Evolutionary conservation across 306 rosid species (phyloP).

Genomic region (Arachis hypogaea): DNA sequence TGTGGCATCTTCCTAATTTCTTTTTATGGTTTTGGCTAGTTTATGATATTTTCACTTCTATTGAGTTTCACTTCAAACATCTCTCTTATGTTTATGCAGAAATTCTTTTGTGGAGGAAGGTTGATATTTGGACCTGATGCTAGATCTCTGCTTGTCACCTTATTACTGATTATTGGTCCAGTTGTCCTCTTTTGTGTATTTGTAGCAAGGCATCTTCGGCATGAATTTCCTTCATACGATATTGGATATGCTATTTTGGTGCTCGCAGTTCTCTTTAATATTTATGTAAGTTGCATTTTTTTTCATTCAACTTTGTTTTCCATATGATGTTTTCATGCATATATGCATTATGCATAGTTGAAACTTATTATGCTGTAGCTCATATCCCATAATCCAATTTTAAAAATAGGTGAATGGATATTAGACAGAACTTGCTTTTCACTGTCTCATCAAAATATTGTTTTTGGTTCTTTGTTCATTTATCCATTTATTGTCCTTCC

Average conservation of each 20-base stretch:
- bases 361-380: slow-evolving; percentile 9
- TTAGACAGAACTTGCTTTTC: slow-evolving; percentile 5
- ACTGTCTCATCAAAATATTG: slow-evolving; percentile 21
- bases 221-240: slow-evolving; percentile 61
- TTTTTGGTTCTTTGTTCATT: slow-evolving; percentile 12
- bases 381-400: background rate
- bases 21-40: slow-evolving; percentile 7
- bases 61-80: slow-evolving; percentile 34
- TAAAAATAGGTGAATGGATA: slow-evolving; percentile 10
- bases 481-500: slow-evolving; percentile 2
- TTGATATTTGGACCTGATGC: slow-evolving; percentile 95
- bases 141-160: slow-evolving; percentile 74
- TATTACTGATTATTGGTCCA: slow-evolving; percentile 80
- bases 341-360: background rate
- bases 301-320: slow-evolving; percentile 8
- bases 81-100: slow-evolving; percentile 59
- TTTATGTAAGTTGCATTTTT: slow-evolving; percentile 63
- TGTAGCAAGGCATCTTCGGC: slow-evolving; percentile 88
- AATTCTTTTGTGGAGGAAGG: slow-evolving; percentile 85
- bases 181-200: slow-evolving; percentile 70
- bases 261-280: slow-evolving; percentile 64
- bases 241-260: slow-evolving; percentile 80
- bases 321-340: slow-evolving; percentile 9
- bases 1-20: slow-evolving; percentile 8
- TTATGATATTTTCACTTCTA: background rate